Base-by-base conservation (phyloP, 2,329 filamentous ascomycete species). In the Scolecobasidium constrictum region DNA sequence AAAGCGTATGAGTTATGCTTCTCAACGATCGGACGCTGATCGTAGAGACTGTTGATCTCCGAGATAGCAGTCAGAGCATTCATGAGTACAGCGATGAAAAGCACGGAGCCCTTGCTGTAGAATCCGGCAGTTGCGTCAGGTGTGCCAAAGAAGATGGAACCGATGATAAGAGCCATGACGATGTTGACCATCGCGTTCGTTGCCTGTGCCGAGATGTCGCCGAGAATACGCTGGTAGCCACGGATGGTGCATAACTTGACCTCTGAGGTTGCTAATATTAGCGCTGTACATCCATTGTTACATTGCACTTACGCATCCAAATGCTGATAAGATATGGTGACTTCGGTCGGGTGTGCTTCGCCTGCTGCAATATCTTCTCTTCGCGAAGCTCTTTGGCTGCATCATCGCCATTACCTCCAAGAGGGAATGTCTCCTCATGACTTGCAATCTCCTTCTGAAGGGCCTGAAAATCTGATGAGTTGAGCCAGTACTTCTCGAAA, bases 21-120 rank as follows among this genome's bases (percentile, higher is more conserved):
- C 57, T 87, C 85, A 47, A 93, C 73, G 26, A 93, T 82, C 0
- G 79, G 72, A 6, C 86, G 73, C 1, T 81, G 84, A 11, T 79
- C 64, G 82, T 92, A 88, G 1, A 81, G 83, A 12, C 73, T 71
- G 0, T 73, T 81, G 0, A 94, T 63, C 58, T 93, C 86, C 0
- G 81, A 76, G 55, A 92, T 88, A 19, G 86, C 83, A 55, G 86
- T 79, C 60, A 93, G 90, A 15, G 82, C 82, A 57, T 90, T 90
- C 70, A 90, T 90, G 4, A 93, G 64, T 1, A 93, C 72, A 17
- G 82, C 69, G 42, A 87, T 77, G 63, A 93, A 93, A 39, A 93
- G 67, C 1, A 90, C 73, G 66, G 85, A 85, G 48, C 85, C 85
- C 57, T 86, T 78, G 50, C 79, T 83, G 62, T 92, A 93, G 3